Evolutionary conservation across 176 grass and related monocot species (phyloP).

Genomic region (Eremochloa ophiuroides): DNA sequence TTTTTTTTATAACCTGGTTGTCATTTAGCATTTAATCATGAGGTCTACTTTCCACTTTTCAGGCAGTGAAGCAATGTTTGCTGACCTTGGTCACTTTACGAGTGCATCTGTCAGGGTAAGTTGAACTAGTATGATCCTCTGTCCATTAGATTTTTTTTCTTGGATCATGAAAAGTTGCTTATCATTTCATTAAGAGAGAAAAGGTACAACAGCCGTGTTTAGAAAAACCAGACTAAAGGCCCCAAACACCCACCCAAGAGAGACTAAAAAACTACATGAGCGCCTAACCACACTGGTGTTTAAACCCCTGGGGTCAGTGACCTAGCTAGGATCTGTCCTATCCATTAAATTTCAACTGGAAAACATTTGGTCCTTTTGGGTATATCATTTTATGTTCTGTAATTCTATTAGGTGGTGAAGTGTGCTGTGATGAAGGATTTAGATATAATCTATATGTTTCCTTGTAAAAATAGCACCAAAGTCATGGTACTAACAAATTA

Average conservation of each 20-base stretch:
- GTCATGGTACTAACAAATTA: background rate
- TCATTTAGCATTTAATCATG: slow-evolving; percentile 3
- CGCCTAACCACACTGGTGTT: background rate
- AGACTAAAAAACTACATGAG: background rate
- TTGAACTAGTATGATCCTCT: slow-evolving; percentile 21
- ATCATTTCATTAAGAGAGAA: background rate
- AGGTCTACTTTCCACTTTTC: slow-evolving; percentile 23
- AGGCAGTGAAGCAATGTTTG: slow-evolving; percentile 99
- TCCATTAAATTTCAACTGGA: background rate
- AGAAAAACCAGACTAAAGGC: background rate
- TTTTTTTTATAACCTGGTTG: background rate
- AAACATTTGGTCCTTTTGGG: background rate
- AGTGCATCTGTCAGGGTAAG: slow-evolving; percentile 83
- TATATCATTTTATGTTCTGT: slow-evolving; percentile 12
- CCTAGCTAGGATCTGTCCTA: background rate
- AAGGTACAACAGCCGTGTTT: background rate
- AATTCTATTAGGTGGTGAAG: background rate
- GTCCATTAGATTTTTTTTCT: background rate
- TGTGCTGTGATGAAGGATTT: slow-evolving; percentile 12
- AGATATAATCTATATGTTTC: background rate
- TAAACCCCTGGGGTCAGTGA: background rate
- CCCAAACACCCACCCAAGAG: background rate
- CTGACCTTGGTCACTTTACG: slow-evolving; percentile 91
- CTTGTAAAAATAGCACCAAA: slow-evolving; percentile 7
- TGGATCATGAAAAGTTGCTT: background rate